Percentiles rank a stretch among this genome's conserved stretches.
These are phyloP conservation scores for Cladosporium sp. DNA, from an alignment of 2,329 filamentous ascomycete genomes.

Conservation along the genomic window DNA sequence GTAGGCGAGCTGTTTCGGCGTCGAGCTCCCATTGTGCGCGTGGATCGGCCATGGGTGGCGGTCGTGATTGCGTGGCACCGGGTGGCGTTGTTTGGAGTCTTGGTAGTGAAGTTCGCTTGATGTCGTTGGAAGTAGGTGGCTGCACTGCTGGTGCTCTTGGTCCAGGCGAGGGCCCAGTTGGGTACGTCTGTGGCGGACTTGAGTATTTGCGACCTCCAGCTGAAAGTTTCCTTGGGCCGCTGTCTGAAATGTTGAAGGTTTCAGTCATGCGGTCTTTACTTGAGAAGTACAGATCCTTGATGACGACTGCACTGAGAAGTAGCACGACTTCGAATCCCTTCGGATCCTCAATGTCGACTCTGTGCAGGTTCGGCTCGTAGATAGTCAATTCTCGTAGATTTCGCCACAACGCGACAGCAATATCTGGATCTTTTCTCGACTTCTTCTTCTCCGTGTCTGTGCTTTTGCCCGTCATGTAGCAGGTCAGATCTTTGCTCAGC, in stretches of 20 bases:
- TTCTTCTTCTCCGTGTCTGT: conserved; percentile 62
- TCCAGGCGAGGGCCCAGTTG: background rate
- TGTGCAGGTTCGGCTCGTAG: conserved; percentile 86
- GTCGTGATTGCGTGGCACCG: conserved; percentile 11
- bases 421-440: conserved; percentile 71
- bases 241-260: conserved; percentile 68
- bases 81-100: conserved; percentile 24
- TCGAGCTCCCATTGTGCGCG: conserved; percentile 51
- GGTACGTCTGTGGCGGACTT: conserved; percentile 20
- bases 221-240: conserved; percentile 26
- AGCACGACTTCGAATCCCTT: conserved; percentile 88
- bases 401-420: conserved; percentile 85
- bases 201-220: conserved; percentile 23
- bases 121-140: conserved; percentile 15
- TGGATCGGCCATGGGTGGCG: conserved; percentile 44
- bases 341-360: conserved; percentile 88
- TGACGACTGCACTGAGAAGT: conserved; percentile 55
- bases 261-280: conserved; percentile 57
- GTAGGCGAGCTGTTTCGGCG: conserved; percentile 45
- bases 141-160: background rate
- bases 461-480: conserved; percentile 76
- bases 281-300: conserved; percentile 57
- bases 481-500: conserved; percentile 81
- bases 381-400: conserved; percentile 73
- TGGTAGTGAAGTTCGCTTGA: conserved; percentile 24